phyloP scores from a whole-genome alignment of 202 grass and related monocot species.

The Saccharum hybrid region DNA sequence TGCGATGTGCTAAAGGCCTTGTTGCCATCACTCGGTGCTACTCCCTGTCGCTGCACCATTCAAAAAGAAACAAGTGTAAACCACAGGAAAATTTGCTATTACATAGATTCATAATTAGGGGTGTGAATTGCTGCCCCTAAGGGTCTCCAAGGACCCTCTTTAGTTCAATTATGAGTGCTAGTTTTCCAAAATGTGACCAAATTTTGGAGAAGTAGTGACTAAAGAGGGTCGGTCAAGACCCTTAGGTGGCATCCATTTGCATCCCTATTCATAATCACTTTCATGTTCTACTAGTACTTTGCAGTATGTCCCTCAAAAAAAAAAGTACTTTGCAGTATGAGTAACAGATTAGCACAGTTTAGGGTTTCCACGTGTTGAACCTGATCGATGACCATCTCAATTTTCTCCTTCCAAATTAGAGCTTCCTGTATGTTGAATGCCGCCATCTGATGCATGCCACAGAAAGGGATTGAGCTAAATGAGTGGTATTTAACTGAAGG shows the following conservation, averaged over 20 bases:
- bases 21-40: slow-evolving; percentile 51
- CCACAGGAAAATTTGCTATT: neutral
- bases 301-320: neutral
- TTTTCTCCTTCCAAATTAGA: slow-evolving; percentile 97
- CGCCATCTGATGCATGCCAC: slow-evolving; percentile 71
- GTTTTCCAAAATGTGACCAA: neutral
- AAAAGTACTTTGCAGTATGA: neutral
- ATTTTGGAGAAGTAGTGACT: neutral
- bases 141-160: neutral
- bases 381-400: slow-evolving; percentile 95
- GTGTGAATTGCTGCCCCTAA: neutral
- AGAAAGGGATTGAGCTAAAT: slow-evolving; percentile 28
- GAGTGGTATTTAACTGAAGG: slow-evolving; percentile 4
- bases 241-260: neutral
- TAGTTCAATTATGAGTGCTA: neutral
- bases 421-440: slow-evolving; percentile 98
- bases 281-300: neutral
- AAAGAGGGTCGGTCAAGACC: neutral
- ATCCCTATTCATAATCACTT: neutral
- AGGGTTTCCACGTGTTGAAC: slow-evolving; percentile 43
- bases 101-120: neutral
- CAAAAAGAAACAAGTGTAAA: slow-evolving; percentile 34
- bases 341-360: neutral
- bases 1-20: slow-evolving; percentile 52
- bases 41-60: slow-evolving; percentile 63